Evolutionary conservation across 257 asterid genomes (phyloP), one percentile per base, ranked within the genome.

Genomic region (Ilex aquifolium): DNA sequence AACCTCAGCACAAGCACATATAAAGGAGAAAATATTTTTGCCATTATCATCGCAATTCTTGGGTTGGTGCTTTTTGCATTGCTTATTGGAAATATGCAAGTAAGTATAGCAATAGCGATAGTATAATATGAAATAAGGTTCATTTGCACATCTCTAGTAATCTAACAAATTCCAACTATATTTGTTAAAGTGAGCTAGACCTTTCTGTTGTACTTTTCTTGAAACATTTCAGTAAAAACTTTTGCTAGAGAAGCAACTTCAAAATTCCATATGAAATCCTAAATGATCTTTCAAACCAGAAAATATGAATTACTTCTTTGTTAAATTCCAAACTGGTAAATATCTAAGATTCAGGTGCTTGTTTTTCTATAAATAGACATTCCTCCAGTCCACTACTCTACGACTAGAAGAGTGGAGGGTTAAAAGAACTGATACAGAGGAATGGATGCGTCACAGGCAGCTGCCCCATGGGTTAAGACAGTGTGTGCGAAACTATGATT

Each of bases 51-150:
- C 32, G 92, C 92, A 3, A 82, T 81, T 57, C 76, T 87, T 13
- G 95, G 95, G 14, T 69, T 87, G 71, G 82, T 87, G 57, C 85
- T 87, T 16, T 87, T 84, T 39, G 86, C 85, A 0, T 69, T 87
- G 79, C 86, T 87, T 27, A 87, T 87, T 44, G 95, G 95, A 30
- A 87, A 87, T 62, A 87, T 87, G 95, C 90, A 87, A 73, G 92
- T 84, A 74, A 74, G 82, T 72, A 36, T 36, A 36, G 42, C 42
- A 36, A 36, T 36, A 36, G 42, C 42, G 2, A 36, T 8, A 8
- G 7, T 4, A 36, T 36, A 36, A 4, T 36, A 36, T 36, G 42
- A 36, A 4, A 8, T 36, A 4, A 36, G 5, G 42, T 36, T 8
- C 8, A 36, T 4, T 4, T 36, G 42, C 42, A 36, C 42, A 36